Conservation (phyloP, 768 basidiomycete genomes). For the Russula abietina region DNA sequence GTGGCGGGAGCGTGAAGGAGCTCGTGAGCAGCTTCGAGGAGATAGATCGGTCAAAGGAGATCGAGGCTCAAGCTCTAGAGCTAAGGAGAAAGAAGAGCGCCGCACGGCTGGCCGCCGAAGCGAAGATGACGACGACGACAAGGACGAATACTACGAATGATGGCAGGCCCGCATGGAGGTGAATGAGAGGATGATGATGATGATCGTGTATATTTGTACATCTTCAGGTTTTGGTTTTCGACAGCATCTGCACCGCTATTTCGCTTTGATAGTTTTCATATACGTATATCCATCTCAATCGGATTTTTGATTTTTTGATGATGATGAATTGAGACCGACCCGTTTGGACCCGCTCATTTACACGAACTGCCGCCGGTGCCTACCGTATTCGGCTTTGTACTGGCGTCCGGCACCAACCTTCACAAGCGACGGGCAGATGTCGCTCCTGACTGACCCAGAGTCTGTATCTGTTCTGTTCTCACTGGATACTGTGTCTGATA, state of each 20-base stretch:
- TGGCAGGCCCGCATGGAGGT: slow-evolving; percentile 26
- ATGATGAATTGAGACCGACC: too few relatives aligned
- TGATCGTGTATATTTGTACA: not conserved
- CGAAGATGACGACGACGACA: not conserved
- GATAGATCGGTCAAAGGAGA: slow-evolving; percentile 33
- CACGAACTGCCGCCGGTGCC: not conserved
- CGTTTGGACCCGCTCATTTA: not conserved
- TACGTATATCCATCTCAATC: not conserved
- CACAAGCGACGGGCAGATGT: slow-evolving; percentile 11
- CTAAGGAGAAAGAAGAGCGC: slow-evolving; percentile 36
- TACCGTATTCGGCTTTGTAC: not conserved
- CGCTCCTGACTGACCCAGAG: slow-evolving; percentile 25
- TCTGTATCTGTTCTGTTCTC: not conserved
- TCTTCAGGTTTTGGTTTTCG: not conserved
- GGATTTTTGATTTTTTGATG: not conserved
- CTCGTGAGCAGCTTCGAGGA: slow-evolving; percentile 59
- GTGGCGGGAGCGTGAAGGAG: slow-evolving; percentile 68
- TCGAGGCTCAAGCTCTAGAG: slow-evolving; percentile 29
- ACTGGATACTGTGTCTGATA: too few relatives aligned
- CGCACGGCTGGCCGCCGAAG: slow-evolving; percentile 29
- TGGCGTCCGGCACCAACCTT: not conserved
- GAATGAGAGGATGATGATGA: not conserved
- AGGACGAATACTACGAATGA: not conserved
- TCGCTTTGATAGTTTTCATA: slow-evolving; percentile 1
- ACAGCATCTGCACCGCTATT: not conserved